A percentile compares a stretch with the other conserved stretches of the same genome.
Conservation (phyloP, 2,329 filamentous ascomycete species). For the Stylonectria norvegica region DNA sequence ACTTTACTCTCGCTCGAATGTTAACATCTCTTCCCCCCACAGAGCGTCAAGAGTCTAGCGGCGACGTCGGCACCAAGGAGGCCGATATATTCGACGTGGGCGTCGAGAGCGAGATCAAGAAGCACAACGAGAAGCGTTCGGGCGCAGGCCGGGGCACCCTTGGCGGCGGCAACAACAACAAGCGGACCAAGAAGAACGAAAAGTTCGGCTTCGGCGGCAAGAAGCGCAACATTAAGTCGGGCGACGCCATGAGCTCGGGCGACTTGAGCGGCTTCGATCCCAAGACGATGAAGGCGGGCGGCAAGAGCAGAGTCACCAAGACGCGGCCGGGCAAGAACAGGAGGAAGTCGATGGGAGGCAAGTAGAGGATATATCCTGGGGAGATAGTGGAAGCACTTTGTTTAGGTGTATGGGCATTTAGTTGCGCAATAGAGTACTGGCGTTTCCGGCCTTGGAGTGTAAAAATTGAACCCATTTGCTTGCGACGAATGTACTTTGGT, state of each 20-base stretch:
- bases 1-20: constrained; percentile 18
- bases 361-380: constrained; percentile 1
- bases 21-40: constrained; percentile 20
- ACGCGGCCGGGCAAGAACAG: constrained; percentile 49
- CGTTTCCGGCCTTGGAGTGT: constrained; percentile 19
- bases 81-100: constrained; percentile 89
- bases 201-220: constrained; percentile 97
- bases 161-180: constrained; percentile 48
- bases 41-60: constrained; percentile 77
- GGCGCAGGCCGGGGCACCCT: constrained; percentile 37
- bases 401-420: constrained; percentile 3
- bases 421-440: constrained; percentile 12
- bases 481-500: background rate
- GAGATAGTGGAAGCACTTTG: constrained; percentile 2
- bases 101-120: constrained; percentile 63
- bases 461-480: constrained; percentile 18
- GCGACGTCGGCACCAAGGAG: constrained; percentile 66
- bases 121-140: constrained; percentile 35
- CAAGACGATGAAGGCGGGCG: constrained; percentile 73
- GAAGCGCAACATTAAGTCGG: constrained; percentile 88
- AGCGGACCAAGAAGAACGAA: constrained; percentile 89
- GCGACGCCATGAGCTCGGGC: constrained; percentile 76
- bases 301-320: constrained; percentile 36
- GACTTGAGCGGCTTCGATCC: constrained; percentile 78
- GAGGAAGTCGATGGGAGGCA: constrained; percentile 47